Evolutionary conservation across 1,139 yeast species (phyloP).

Genomic region (Taphrina communis): DNA sequence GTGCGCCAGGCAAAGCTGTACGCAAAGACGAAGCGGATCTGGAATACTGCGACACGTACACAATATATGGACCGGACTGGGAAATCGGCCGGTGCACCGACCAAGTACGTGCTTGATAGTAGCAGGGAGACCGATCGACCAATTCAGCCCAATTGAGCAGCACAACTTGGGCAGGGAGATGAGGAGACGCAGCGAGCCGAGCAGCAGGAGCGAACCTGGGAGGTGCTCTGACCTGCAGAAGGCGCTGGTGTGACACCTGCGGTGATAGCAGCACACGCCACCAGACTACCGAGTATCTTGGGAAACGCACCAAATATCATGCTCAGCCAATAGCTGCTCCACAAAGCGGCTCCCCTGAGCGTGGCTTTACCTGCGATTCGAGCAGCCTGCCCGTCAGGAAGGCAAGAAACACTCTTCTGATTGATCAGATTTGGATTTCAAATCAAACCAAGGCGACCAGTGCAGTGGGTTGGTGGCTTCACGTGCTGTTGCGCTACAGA

Average conservation of each 20-base stretch:
- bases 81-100: too few species aligned
- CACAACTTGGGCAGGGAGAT: neutral
- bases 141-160: constrained; percentile 1
- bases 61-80: neutral
- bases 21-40: neutral
- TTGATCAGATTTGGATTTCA: constrained; percentile 15
- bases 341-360: neutral
- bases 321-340: neutral
- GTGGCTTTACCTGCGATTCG: too few species aligned
- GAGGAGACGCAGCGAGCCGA: constrained; percentile 2
- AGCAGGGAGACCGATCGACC: constrained; percentile 4
- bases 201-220: neutral
- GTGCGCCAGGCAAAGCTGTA: neutral
- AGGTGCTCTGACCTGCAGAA: neutral
- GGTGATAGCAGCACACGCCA: neutral
- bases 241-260: constrained; percentile 3
- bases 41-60: neutral
- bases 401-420: neutral
- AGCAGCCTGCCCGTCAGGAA: too few species aligned
- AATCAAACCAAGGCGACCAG: neutral
- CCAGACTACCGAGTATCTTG: neutral
- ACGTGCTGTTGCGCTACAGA: too few species aligned
- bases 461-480: too few species aligned
- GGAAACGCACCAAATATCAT: neutral
- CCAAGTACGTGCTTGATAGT: too few species aligned